Conservation (phyloP, 139 green algal genomes). For the Coelastrella sp. region DNA sequence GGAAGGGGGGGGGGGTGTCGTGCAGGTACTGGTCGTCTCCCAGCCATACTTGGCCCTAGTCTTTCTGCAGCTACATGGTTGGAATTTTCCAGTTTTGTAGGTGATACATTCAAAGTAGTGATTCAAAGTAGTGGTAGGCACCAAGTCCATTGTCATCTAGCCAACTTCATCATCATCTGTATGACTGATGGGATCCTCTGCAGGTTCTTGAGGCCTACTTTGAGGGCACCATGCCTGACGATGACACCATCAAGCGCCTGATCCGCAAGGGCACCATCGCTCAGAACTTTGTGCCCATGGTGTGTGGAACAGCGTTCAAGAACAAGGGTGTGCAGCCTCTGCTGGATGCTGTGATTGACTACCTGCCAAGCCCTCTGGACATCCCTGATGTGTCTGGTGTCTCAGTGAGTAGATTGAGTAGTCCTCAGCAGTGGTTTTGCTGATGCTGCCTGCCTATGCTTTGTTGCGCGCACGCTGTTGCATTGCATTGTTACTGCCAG, state of each 20-base stretch:
- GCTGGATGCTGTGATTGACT: conserved; percentile 96
- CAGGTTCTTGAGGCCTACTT: conserved; percentile 84
- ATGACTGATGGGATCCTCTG: neutral
- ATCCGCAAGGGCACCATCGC: conserved; percentile 94
- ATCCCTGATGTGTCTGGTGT: conserved; percentile 63
- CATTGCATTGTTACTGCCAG: no score
- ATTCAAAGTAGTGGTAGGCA: no score
- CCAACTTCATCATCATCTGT: neutral
- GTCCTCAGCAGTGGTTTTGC: neutral
- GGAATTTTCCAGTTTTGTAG: no score
- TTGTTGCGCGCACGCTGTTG: no score
- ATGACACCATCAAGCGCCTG: conserved; percentile 83
- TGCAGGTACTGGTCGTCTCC: no score
- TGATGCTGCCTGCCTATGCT: neutral
- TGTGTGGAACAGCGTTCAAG: conserved; percentile 99
- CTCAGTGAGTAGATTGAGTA: conserved; percentile 11
- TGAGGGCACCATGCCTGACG: conserved; percentile 90
- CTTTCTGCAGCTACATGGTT: no score
- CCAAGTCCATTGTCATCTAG: no score
- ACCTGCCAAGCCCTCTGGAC: conserved; percentile 96
- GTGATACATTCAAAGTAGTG: no score
- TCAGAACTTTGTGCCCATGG: conserved; percentile 91
- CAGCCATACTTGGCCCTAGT: no score
- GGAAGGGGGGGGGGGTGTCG: no score
- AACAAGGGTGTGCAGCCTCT: conserved; percentile 99